A percentile compares a stretch with the other conserved stretches of the same genome.
These are phyloP conservation scores for Leucocoprinus leucothites DNA, from an alignment of 768 basidiomycete species.

Conservation along the genomic window DNA sequence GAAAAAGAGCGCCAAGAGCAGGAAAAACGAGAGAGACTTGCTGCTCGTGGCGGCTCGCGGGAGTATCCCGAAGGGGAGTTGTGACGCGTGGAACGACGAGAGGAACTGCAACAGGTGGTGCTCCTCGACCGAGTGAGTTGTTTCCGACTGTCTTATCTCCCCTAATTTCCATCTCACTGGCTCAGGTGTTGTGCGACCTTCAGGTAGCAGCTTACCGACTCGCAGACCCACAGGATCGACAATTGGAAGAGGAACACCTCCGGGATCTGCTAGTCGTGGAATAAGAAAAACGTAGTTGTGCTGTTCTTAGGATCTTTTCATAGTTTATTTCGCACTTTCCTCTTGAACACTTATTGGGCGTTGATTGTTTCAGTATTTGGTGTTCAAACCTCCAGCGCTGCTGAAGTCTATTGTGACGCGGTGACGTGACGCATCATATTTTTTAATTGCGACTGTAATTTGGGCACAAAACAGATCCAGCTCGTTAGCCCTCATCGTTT, in stretches of 20 bases:
- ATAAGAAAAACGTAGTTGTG: neutral
- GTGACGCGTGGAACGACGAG: constrained; percentile 52
- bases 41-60: constrained; percentile 58
- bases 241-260: constrained; percentile 1
- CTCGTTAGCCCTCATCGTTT: neutral
- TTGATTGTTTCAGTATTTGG: no score
- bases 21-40: constrained; percentile 35
- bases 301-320: neutral
- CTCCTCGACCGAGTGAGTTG: neutral
- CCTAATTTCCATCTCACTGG: neutral
- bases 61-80: constrained; percentile 70
- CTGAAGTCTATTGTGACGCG: neutral
- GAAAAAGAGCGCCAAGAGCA: constrained; percentile 41
- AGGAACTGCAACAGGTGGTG: neutral
- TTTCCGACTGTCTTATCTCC: neutral
- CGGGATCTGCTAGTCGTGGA: neutral
- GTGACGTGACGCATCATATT: constrained; percentile 6
- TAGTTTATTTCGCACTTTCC: no score
- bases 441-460: neutral
- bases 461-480: neutral
- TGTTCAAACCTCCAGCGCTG: no score
- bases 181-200: neutral
- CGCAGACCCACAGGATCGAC: neutral
- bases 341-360: no score
- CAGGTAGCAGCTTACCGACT: neutral